Base-by-base conservation (phyloP, 768 basidiomycete genomes). In the Gloeostereum incarnatum region DNA sequence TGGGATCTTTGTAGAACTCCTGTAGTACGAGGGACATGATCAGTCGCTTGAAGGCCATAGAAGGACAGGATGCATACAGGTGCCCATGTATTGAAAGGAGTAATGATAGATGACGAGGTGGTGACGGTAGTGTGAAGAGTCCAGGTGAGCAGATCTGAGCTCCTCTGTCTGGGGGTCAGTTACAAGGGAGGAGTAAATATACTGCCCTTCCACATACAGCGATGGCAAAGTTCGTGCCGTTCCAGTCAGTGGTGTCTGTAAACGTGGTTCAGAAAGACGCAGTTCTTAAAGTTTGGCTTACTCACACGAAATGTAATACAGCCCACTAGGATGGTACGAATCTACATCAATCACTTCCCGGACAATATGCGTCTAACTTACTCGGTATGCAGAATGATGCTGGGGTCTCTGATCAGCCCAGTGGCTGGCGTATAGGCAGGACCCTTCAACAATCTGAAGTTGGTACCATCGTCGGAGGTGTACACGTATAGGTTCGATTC, bases 1-100 rank as follows among this genome's bases (percentile, higher is more conserved):
- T 54, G 1, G 59, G 54, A 36, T 61, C 59, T 37, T 59, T 61
- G 49, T 59, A 61, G 45, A 58, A 61, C 52, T 61, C 59, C 56
- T 58, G 36, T 19, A 18, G 13, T 8, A 8, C 8, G 16, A 40
- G 6, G 5, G 4, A 17, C 5, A n/a, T 13, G 26, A 33, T 39
- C 23, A 47, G 24, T 17, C 6, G 0, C 6, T 22, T 11, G n/a
- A 17, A 13, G 21, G 6, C 17, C 22, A 16, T 23, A 19, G 10
- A n/a, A 7, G 13, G 25, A 33, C 2, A 13, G 8, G 2, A 21
- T 9, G 19, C n/a, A 16, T 27, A 57, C 56, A 9, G 58, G 57
- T 3, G 58, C 59, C 58, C 59, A 61, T 2, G 59, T 61, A 34
- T 61, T 61, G 21, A 56, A 36, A 4, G 58, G 58, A 0, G 35